Percentiles rank a stretch among this genome's conserved stretches.
Conservation (phyloP, 2,329 filamentous ascomycete species). For the Hymenoscyphus occultus region DNA sequence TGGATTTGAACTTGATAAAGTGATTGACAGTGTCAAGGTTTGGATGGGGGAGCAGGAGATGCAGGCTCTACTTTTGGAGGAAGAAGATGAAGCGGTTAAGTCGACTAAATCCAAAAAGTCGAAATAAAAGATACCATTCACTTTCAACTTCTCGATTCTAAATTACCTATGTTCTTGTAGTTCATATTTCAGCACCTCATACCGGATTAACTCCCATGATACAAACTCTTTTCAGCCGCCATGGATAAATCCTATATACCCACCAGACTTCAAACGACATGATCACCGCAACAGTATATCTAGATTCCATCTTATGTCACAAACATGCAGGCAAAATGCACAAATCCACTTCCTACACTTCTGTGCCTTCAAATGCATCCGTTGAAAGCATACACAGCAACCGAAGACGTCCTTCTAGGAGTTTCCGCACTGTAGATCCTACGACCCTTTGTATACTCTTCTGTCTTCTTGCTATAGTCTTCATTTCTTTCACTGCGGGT, state of each 20-base stretch:
- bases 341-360: conserved; percentile 14
- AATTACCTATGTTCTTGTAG: neutral
- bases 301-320: neutral
- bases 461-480: conserved; percentile 12
- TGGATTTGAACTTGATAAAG: conserved; percentile 57
- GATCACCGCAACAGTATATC: neutral
- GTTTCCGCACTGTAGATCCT: neutral
- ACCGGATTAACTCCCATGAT: neutral
- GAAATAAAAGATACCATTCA: conserved; percentile 19
- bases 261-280: neutral
- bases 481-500: conserved; percentile 16
- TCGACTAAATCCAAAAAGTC: conserved; percentile 13
- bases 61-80: conserved; percentile 53
- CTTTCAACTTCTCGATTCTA: neutral
- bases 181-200: neutral
- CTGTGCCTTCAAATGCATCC: conserved; percentile 21
- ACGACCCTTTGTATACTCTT: conserved; percentile 8
- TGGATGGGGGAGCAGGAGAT: conserved; percentile 68
- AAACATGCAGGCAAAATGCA: conserved; percentile 8
- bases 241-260: conserved; percentile 17
- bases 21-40: conserved; percentile 65
- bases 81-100: conserved; percentile 36
- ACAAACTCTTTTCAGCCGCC: conserved; percentile 14
- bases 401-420: neutral
- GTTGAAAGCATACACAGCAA: neutral